Evolutionary conservation across 129 eudicot genomes (phyloP), one percentile per base, ranked within the genome.

Genomic region (Flaveria ramosissima): DNA sequence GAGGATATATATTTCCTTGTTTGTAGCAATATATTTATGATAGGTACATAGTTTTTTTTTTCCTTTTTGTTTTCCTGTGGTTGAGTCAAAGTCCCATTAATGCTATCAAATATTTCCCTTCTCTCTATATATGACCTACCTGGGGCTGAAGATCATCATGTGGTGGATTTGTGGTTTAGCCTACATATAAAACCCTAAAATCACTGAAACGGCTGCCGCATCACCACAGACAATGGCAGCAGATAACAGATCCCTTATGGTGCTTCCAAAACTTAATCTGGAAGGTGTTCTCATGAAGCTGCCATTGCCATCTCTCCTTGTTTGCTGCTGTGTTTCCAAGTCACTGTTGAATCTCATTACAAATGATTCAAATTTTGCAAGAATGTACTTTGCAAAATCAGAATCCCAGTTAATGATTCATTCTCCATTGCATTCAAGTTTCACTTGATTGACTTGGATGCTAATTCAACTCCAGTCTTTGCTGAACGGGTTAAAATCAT

Each of bases 201-300:
- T 56, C 59, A 13, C 76, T 43, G 7, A 32, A 32, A 43, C 41
- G 15, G 66, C 77, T 51, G 77, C 82, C 65, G 16, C 77, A 13
- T 57, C 81, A 77, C 69, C 64, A 48, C 52, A 45, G 20, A 78
- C 63, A 78, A 78, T 78, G 82, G 81, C 72, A 68, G 68, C 64
- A 55, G 68, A 68, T 41, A 77, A 77, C 68, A 11, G 66, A 15
- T 77, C 81, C 47, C 68, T 77, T n/a, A 53, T 68, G 21, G 71
- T 70, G 71, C 77, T 78, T 21, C 82, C 82, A 20, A 61, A 47
- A 17, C 41, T 48, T 19, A 61, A 19, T 78, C 9, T 60, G 16
- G 82, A 71, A 71, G 42, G 14, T 15, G 48, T 78, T 62, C 21
- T 70, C 4, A 9, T 17, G 21, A 71, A 12, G 77, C 19, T 78